Evolutionary conservation across 805 yeast genomes (phyloP).

Genomic region (Candida caryicola): DNA sequence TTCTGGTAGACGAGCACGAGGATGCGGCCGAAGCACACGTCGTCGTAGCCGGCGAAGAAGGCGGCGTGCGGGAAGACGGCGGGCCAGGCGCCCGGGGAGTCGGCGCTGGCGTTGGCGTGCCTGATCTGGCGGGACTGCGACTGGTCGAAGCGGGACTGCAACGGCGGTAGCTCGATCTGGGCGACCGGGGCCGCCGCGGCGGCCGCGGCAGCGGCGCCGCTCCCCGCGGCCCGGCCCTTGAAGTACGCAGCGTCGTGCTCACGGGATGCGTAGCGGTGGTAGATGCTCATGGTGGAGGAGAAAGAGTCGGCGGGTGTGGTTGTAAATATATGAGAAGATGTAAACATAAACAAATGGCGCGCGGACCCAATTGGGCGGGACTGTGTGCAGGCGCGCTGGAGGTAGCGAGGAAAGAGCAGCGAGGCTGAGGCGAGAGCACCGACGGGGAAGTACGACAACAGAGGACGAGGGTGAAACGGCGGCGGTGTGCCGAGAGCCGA

Average conservation of each 20-base stretch:
- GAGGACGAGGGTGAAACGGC: too few species aligned
- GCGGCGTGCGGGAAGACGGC: constrained; percentile 47
- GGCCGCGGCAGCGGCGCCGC: not conserved
- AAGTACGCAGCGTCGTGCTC: constrained; percentile 29
- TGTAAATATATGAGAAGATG: not conserved
- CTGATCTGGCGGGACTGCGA: not conserved
- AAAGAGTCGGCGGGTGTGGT: too few species aligned
- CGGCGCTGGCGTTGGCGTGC: not conserved
- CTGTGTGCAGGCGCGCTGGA: not conserved
- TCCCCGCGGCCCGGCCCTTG: not conserved
- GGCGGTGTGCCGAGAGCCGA: too few species aligned
- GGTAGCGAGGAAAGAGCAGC: not conserved
- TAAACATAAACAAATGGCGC: constrained; percentile 4
- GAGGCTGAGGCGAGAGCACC: too few species aligned
- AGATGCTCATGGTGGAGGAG: constrained; percentile 38
- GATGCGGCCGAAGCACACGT: constrained; percentile 42
- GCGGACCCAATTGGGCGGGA: not conserved
- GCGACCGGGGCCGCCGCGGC: not conserved
- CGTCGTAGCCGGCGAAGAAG: constrained; percentile 51
- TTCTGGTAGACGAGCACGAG: constrained; percentile 51
- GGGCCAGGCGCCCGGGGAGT: constrained; percentile 34
- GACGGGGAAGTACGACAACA: too few species aligned
- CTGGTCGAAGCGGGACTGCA: not conserved
- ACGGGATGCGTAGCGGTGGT: constrained; percentile 37
- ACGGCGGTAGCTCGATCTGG: not conserved